These are phyloP conservation scores for Alopecurus myosuroides DNA, from an alignment of 176 grass and related monocot genomes.

Conservation along the genomic window DNA sequence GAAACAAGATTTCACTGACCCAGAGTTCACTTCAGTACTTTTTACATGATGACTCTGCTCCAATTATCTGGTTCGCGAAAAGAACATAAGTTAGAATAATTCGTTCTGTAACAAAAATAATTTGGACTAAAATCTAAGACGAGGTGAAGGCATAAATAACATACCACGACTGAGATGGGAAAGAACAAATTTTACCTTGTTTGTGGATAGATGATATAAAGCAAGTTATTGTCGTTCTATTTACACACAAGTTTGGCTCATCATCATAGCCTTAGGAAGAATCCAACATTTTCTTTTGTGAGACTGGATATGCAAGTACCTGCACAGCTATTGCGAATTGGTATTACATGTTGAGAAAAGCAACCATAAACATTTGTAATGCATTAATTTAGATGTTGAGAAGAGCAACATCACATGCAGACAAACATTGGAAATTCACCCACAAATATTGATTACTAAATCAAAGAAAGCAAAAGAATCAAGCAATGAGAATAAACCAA, in stretches of 20 bases:
- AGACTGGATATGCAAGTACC: slow-evolving; percentile 22
- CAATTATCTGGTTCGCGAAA: slow-evolving; percentile 22
- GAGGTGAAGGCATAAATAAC: not conserved
- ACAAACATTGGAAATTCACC: not conserved
- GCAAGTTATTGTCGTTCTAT: not conserved
- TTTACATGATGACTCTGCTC: slow-evolving; percentile 13
- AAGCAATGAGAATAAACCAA: not conserved
- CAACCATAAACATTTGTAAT: slow-evolving; percentile 6
- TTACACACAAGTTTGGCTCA: slow-evolving; percentile 28
- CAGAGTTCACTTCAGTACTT: no score
- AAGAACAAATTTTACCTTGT: slow-evolving; percentile 31
- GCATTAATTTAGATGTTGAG: not conserved
- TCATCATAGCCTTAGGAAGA: not conserved
- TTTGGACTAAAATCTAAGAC: not conserved
- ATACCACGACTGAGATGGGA: not conserved
- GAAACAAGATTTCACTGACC: no score
- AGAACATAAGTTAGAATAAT: slow-evolving; percentile 10
- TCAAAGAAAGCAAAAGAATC: not conserved
- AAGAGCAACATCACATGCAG: not conserved
- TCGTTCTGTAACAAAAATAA: not conserved
- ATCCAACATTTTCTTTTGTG: not conserved
- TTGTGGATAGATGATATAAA: slow-evolving; percentile 16
- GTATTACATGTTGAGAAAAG: slow-evolving; percentile 11
- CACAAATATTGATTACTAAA: not conserved
- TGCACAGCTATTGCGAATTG: slow-evolving; percentile 18